Evolutionary conservation across 2,329 filamentous ascomycete genomes (phyloP).

Genomic region (Xylariaceae sp.): DNA sequence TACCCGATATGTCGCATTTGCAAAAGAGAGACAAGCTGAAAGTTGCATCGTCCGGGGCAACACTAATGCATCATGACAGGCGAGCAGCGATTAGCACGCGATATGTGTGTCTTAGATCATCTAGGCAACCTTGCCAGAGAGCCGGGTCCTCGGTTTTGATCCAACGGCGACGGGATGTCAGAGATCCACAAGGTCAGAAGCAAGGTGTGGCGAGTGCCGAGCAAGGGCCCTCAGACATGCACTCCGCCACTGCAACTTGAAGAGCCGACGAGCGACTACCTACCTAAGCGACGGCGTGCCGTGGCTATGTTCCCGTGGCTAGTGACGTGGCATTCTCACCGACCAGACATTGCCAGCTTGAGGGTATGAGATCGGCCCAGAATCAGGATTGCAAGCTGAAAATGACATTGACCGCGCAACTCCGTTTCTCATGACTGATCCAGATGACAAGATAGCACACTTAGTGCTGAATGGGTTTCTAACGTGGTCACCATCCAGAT

Average conservation of each 20-base stretch:
- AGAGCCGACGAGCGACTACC: not conserved
- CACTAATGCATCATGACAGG: conserved; percentile 15
- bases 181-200: not conserved
- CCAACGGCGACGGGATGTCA: not conserved
- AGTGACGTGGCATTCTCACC: conserved; percentile 27
- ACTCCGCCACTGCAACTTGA: conserved; percentile 26
- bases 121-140: conserved; percentile 11
- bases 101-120: conserved; percentile 15
- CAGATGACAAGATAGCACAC: no score
- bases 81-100: conserved; percentile 10
- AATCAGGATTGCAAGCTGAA: conserved; percentile 2
- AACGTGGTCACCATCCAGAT: no score
- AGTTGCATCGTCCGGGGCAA: conserved; percentile 25
- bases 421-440: not conserved
- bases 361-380: conserved; percentile 5
- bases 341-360: conserved; percentile 12
- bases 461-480: no score
- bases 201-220: conserved; percentile 23
- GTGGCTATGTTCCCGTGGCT: conserved; percentile 25
- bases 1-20: conserved; percentile 6
- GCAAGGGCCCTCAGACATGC: conserved; percentile 11
- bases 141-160: conserved; percentile 8
- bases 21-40: conserved; percentile 28
- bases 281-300: conserved; percentile 1
- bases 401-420: not conserved